Percentiles rank a stretch among this genome's conserved stretches.
Conservation (phyloP, 768 basidiomycete species). For the Lentinula boryana region DNA sequence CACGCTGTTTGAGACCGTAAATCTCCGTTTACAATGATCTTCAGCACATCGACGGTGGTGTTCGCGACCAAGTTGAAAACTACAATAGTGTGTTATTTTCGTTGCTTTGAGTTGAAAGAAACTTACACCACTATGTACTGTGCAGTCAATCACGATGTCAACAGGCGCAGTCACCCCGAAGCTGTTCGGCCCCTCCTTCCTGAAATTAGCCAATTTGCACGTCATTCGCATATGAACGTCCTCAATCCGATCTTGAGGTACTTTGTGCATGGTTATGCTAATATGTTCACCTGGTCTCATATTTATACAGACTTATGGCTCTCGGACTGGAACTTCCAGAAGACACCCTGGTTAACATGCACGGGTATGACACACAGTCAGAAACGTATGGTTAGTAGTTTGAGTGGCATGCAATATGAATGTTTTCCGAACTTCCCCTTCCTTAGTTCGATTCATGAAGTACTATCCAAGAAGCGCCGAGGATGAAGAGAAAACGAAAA, state of each 20-base stretch:
- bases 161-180: constrained; percentile 26
- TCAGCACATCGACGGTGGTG: constrained; percentile 34
- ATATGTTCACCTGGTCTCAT: neutral
- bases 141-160: constrained; percentile 28
- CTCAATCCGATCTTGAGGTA: constrained; percentile 26
- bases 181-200: constrained; percentile 24
- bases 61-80: constrained; percentile 39
- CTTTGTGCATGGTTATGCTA: neutral
- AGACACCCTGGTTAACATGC: constrained; percentile 33
- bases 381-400: constrained; percentile 28
- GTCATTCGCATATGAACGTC: constrained; percentile 21
- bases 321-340: constrained; percentile 41
- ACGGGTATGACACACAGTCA: constrained; percentile 28
- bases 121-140: neutral
- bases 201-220: constrained; percentile 20
- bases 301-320: constrained; percentile 28
- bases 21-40: neutral
- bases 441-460: constrained; percentile 40
- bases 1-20: neutral
- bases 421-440: neutral
- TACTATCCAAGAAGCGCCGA: constrained; percentile 38
- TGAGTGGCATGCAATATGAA: neutral
- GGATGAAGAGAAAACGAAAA: constrained; percentile 35
- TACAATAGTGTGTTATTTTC: constrained; percentile 24
- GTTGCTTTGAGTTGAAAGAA: too few species aligned